Evolutionary conservation across 2,329 filamentous ascomycete species (phyloP), one percentile per base, ranked within the genome.

Genomic region (Lecanicillium sp.): DNA sequence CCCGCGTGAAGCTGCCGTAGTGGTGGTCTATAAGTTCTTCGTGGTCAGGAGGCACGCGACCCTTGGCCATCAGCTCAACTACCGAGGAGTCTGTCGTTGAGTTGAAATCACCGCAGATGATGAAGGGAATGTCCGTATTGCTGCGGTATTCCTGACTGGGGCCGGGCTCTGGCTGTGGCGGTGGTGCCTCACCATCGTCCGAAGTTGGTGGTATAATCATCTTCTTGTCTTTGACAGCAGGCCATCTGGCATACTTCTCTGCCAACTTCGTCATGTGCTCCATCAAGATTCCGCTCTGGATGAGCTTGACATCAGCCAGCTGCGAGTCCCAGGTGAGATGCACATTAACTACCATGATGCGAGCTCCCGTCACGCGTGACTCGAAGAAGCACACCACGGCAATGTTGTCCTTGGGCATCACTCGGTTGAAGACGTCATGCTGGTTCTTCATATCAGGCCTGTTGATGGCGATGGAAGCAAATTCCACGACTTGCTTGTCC

Each of bases 331-430:
- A 98, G 53, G 87, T 94, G 37, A 97, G 72, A 68, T 98, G 92
- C 5, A 87, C 86, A 56, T 97, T 97, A 49, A 87, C 87, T 27
- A 97, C 80, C 46, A 98, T 94, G 54, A 97, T 68, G 41, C 92
- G 81, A 12, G 87, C 81, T n/a, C 92, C 92, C 0, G 90, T 96
- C 44, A 77, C 68, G 28, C 90, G 79, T 53, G 94, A 96, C 62
- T 98, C 92, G 46, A 98, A 78, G 68, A 97, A 94, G 40, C 84
- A 80, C 34, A 95, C 78, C 34, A 95, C 83, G 13, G 85, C 92
- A 60, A 98, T 95, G 58, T 97, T 90, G 69, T 98, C 92, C 64
- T 92, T 87, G 44, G 90, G 89, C 92, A 96, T 97, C 44, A 98
- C 84, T 19, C 92, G 84, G 60, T 98, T 98, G 73, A 95, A 97